Evolutionary conservation across 805 yeast species (phyloP).

Genomic region (Myxozyma sirexii): DNA sequence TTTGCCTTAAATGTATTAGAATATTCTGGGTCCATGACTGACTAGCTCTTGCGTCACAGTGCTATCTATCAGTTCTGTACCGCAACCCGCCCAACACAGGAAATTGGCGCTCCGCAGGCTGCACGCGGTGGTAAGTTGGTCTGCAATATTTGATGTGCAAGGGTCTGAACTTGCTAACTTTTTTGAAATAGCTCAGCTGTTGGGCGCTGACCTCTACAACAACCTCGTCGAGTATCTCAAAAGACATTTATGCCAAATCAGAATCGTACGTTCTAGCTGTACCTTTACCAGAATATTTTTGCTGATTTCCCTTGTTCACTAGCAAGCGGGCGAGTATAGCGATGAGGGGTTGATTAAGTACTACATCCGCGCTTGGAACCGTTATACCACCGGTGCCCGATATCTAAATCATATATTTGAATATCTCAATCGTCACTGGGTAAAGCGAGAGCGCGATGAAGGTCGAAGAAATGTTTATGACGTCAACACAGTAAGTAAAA

Average conservation of each 20-base stretch:
- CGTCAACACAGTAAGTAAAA: constrained; percentile 62
- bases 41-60: constrained; percentile 5
- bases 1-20: background rate
- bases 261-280: constrained; percentile 25
- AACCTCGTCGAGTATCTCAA: constrained; percentile 68
- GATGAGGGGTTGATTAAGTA: constrained; percentile 74
- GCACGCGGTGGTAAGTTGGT: constrained; percentile 31
- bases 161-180: background rate
- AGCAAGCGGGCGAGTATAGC: constrained; percentile 48
- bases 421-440: constrained; percentile 97
- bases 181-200: constrained; percentile 50
- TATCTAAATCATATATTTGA: constrained; percentile 91
- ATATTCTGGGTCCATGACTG: background rate
- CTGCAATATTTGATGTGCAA: background rate
- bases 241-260: constrained; percentile 48
- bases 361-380: constrained; percentile 85
- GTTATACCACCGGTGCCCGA: constrained; percentile 89
- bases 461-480: constrained; percentile 89
- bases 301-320: no score
- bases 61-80: constrained; percentile 36
- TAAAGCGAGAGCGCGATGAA: constrained; percentile 90
- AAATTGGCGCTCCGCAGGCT: constrained; percentile 25
- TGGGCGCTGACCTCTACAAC: constrained; percentile 87
- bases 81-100: constrained; percentile 33
- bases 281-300: no score